Base-by-base conservation (phyloP, 345 rosid species). In the Eucalyptus erythrocorys region DNA sequence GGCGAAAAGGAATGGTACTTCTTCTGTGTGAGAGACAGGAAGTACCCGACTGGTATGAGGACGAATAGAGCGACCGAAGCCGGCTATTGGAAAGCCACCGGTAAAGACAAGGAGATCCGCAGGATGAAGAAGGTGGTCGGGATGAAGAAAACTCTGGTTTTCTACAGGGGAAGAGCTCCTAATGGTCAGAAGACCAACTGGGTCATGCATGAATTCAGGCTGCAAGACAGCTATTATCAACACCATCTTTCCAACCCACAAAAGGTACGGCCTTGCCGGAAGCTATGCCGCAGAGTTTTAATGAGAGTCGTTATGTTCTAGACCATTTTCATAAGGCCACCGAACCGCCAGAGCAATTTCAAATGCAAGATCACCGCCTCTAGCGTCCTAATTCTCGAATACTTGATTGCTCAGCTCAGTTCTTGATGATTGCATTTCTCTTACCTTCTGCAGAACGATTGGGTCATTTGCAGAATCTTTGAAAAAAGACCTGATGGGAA, bases 31-130 rank as follows among this genome's bases (percentile, higher is more conserved):
- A 96, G 97, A 87, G 99, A 96, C 90, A 93, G 96, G 90, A 97
- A 97, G 90, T 97, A 97, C 91, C 99, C 99, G 13, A 96, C 99
- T 40, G 99, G 99, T 27, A 50, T 94, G 24, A 95, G 99, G 90
- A 97, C 99, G 42, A 96, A 96, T 34, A 93, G 99, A 64, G 99
- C 99, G 14, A 97, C 99, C 24, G 95, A 95, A 79, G 93, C 96
- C 80, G 99, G 99, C n/a, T 97, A 97, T 49, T 97, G 99, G 99
- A 97, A 97, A 80, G 99, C 99, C 51, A 96, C 99, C 0, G 99
- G 99, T 15, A 97, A 97, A 88, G 99, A 97, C 53, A 97, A 92
- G 86, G 98, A 96, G 93, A 97, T 97, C 45, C 91, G 91, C 86
- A 91, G 93, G 88, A 96, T 94, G 12, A 97, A 96, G 90, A 90